phyloP scores from a whole-genome alignment of 345 rosid genomes.

The Eucalyptus coolabah region DNA sequence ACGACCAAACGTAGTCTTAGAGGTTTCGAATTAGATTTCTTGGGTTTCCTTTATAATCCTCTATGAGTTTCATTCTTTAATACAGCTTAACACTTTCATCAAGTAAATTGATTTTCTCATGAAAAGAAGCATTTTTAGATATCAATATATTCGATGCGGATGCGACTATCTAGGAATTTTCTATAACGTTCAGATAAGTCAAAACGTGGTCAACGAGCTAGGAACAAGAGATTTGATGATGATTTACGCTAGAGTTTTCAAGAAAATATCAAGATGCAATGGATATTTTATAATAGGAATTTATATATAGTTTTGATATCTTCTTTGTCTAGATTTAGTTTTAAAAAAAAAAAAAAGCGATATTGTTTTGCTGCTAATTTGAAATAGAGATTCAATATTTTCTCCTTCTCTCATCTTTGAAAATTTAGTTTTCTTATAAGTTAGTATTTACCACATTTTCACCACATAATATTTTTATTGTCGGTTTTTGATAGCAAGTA shows the following conservation, averaged over 20 bases:
- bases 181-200: too few relatives aligned
- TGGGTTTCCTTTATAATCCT: not conserved
- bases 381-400: not conserved
- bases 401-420: not conserved
- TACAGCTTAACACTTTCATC: not conserved
- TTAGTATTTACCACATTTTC: not conserved
- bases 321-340: not conserved
- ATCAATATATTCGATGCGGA: not conserved
- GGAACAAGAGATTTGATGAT: not conserved
- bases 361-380: not conserved
- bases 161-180: too few relatives aligned
- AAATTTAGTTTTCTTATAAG: not conserved
- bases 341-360: not conserved
- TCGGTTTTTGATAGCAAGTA: not conserved
- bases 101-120: not conserved
- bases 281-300: too few relatives aligned
- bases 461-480: not conserved
- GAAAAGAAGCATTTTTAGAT: not conserved
- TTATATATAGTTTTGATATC: too few relatives aligned
- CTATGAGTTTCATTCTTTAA: not conserved
- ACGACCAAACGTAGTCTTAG: rapidly evolving
- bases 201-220: not conserved
- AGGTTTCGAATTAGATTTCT: not conserved
- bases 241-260: too few relatives aligned
- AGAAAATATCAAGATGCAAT: too few relatives aligned